Evolutionary conservation across 192 early-diverging fungal species (phyloP).

Genomic region (Anaeromyces robustus): DNA sequence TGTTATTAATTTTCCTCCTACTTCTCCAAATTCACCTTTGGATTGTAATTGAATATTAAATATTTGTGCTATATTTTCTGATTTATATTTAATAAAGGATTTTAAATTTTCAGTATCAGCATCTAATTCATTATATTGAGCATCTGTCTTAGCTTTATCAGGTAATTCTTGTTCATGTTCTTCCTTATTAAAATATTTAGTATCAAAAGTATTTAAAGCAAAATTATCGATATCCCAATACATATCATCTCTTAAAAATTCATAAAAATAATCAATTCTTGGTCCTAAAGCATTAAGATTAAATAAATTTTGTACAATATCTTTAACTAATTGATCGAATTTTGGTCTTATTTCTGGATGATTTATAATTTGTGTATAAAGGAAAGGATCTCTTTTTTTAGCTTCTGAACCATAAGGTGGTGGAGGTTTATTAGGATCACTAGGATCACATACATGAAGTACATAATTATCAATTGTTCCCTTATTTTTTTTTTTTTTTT

Average conservation of each 20-base stretch:
- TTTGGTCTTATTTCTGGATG: background rate
- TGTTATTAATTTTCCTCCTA: too few relatives aligned
- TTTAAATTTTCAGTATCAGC: too few relatives aligned
- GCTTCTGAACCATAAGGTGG: background rate
- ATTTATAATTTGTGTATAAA: background rate
- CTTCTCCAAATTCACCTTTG: too few relatives aligned
- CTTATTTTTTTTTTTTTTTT: too few relatives aligned
- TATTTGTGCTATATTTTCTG: too few relatives aligned
- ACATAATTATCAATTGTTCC: background rate
- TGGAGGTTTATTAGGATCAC: too few relatives aligned
- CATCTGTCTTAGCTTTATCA: too few relatives aligned
- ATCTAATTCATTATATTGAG: too few relatives aligned
- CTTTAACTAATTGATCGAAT: background rate
- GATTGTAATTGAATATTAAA: too few relatives aligned
- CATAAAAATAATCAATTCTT: background rate
- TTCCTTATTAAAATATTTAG: background rate
- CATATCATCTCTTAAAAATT: background rate
- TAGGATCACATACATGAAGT: background rate
- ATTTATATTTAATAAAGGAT: too few relatives aligned
- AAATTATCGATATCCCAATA: background rate
- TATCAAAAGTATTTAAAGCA: background rate
- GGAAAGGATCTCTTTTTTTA: background rate
- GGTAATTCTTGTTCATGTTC: background rate
- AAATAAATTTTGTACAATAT: background rate
- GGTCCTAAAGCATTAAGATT: background rate